Evolutionary conservation across 2,329 filamentous ascomycete genomes (phyloP).

Genomic region (Colletotrichum sp.): DNA sequence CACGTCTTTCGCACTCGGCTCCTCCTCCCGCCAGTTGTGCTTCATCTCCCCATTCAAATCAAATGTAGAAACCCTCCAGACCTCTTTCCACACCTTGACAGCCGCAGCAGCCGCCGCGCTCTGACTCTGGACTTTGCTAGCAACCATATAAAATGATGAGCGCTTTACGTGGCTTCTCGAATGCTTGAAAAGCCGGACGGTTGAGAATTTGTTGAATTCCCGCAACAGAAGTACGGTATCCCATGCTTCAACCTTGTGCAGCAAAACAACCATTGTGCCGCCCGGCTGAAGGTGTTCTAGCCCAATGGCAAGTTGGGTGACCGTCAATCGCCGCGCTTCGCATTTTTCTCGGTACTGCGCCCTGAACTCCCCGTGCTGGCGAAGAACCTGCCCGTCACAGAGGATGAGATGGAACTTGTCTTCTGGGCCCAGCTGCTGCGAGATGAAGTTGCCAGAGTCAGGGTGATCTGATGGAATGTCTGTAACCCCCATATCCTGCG

Average conservation of each 20-base stretch:
- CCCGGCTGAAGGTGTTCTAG: constrained; percentile 43
- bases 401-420: constrained; percentile 46
- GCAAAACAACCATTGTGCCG: constrained; percentile 54
- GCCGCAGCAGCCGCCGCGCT: constrained; percentile 35
- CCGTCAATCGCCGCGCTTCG: constrained; percentile 41
- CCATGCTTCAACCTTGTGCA: constrained; percentile 53
- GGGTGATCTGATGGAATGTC: constrained; percentile 36
- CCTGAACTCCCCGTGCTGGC: constrained; percentile 34
- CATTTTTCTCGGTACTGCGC: constrained; percentile 32
- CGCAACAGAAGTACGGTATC: constrained; percentile 40
- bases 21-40: background rate
- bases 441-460: constrained; percentile 33
- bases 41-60: background rate
- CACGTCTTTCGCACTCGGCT: background rate
- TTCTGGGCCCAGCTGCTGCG: constrained; percentile 25
- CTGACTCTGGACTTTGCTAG: constrained; percentile 41
- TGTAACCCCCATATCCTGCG: constrained; percentile 43
- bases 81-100: constrained; percentile 42
- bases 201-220: constrained; percentile 46
- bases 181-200: constrained; percentile 49
- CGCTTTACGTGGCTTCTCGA: constrained; percentile 39
- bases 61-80: constrained; percentile 43
- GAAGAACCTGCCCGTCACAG: constrained; percentile 52
- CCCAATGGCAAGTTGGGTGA: constrained; percentile 47
- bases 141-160: constrained; percentile 60